These are phyloP conservation scores for Stromatinia cepivora DNA, from an alignment of 2,329 filamentous ascomycete genomes.

Conservation along the genomic window DNA sequence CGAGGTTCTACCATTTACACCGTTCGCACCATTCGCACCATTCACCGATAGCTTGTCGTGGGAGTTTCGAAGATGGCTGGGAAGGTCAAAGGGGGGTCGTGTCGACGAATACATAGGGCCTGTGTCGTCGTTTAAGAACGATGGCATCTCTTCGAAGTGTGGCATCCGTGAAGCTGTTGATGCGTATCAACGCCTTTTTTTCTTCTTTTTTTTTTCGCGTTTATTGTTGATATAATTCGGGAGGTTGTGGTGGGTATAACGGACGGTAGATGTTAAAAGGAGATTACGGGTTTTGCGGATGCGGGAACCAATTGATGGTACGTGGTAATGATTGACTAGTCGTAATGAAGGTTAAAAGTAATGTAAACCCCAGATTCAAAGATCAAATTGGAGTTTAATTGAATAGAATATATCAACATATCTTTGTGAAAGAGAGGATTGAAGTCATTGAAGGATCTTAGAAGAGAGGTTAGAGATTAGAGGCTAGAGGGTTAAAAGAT, in stretches of 20 bases:
- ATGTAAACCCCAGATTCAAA: neutral
- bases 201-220: slow-evolving; percentile 33
- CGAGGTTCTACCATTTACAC: slow-evolving; percentile 35
- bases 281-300: slow-evolving; percentile 18
- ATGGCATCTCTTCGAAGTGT: slow-evolving; percentile 52
- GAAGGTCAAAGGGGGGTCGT: slow-evolving; percentile 40
- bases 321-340: neutral
- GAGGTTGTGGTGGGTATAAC: neutral
- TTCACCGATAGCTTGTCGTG: slow-evolving; percentile 38
- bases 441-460: neutral
- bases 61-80: slow-evolving; percentile 42
- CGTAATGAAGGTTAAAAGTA: neutral
- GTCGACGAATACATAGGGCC: slow-evolving; percentile 37
- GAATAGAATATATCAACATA: slow-evolving; percentile 29
- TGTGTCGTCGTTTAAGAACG: slow-evolving; percentile 48
- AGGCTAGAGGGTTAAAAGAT: neutral
- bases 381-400: slow-evolving; percentile 19
- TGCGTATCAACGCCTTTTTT: slow-evolving; percentile 34
- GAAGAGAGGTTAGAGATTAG: neutral
- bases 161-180: slow-evolving; percentile 42
- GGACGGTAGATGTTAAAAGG: slow-evolving; percentile 14
- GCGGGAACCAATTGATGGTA: slow-evolving; percentile 13
- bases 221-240: slow-evolving; percentile 24
- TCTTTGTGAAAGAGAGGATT: slow-evolving; percentile 8
- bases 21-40: slow-evolving; percentile 17